Percentiles rank a stretch among this genome's conserved stretches.
phyloP scores from a whole-genome alignment of 495 filamentous ascomycete genomes.

The Darksidea phi region DNA sequence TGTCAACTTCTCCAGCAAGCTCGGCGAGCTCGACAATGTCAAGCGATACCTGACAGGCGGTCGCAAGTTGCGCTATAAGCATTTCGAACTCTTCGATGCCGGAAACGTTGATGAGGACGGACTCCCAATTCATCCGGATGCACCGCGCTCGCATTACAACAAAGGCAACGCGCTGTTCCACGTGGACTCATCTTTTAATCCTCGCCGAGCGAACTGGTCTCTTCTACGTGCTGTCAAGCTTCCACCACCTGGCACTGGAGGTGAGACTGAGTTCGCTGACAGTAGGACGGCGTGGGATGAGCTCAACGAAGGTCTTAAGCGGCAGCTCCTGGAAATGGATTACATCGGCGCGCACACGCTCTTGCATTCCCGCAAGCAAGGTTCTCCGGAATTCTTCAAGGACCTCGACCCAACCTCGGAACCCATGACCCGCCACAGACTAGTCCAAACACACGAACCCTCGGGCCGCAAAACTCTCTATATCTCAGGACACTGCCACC shows the following conservation, averaged over 20 bases:
- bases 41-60: slow-evolving; percentile 51
- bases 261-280: slow-evolving; percentile 61
- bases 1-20: slow-evolving; percentile 53
- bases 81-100: slow-evolving; percentile 59
- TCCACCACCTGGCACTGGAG: slow-evolving; percentile 53
- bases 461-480: slow-evolving; percentile 56
- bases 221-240: slow-evolving; percentile 54
- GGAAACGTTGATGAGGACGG: slow-evolving; percentile 53
- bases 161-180: slow-evolving; percentile 59
- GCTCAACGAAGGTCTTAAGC: slow-evolving; percentile 45
- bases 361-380: slow-evolving; percentile 54
- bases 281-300: slow-evolving; percentile 55
- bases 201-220: slow-evolving; percentile 56
- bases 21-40: slow-evolving; percentile 62
- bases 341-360: slow-evolving; percentile 58
- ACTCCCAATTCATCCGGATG: slow-evolving; percentile 45
- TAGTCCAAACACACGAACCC: slow-evolving; percentile 55
- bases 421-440: slow-evolving; percentile 52
- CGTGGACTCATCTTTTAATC: slow-evolving; percentile 60
- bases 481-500: slow-evolving; percentile 56
- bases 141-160: slow-evolving; percentile 36
- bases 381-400: slow-evolving; percentile 52
- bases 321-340: slow-evolving; percentile 45
- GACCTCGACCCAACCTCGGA: slow-evolving; percentile 48
- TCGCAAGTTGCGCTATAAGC: slow-evolving; percentile 50